Conservation (phyloP, 2,329 filamentous ascomycete genomes). For the Fusarium robinianum region DNA sequence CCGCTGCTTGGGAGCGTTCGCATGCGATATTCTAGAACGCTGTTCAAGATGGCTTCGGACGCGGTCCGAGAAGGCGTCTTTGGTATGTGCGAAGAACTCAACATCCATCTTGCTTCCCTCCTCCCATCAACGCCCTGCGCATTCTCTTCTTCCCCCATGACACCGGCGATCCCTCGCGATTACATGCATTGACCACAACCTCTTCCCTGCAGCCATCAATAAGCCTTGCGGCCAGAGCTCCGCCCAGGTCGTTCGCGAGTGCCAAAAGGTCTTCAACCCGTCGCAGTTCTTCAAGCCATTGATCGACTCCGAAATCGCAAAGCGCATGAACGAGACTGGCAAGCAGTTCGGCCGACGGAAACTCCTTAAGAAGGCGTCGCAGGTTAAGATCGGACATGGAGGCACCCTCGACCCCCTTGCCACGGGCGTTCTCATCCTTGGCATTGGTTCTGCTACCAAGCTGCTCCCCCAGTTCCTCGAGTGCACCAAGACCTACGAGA, state of each 20-base stretch:
- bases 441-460: conserved; percentile 88
- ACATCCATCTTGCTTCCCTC: conserved; percentile 1
- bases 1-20: conserved; percentile 27
- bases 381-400: conserved; percentile 94
- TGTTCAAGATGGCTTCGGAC: conserved; percentile 58
- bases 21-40: conserved; percentile 40
- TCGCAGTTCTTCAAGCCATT: conserved; percentile 80
- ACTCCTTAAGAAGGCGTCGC: conserved; percentile 60
- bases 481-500: conserved; percentile 94
- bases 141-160: background rate
- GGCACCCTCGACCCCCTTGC: conserved; percentile 94
- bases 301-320: conserved; percentile 65
- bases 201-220: conserved; percentile 72
- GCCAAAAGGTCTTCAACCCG: conserved; percentile 81
- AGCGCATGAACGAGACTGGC: conserved; percentile 60
- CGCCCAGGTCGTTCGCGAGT: conserved; percentile 85
- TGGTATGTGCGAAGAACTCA: conserved; percentile 50
- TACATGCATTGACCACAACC: conserved; percentile 16
- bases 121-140: background rate
- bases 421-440: conserved; percentile 88
- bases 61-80: conserved; percentile 62
- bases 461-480: conserved; percentile 74
- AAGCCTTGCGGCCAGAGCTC: conserved; percentile 89
- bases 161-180: background rate
- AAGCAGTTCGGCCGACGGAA: conserved; percentile 64